phyloP scores from a whole-genome alignment of 2,329 filamentous ascomycete genomes.

The Coleophoma eucalyptorum region DNA sequence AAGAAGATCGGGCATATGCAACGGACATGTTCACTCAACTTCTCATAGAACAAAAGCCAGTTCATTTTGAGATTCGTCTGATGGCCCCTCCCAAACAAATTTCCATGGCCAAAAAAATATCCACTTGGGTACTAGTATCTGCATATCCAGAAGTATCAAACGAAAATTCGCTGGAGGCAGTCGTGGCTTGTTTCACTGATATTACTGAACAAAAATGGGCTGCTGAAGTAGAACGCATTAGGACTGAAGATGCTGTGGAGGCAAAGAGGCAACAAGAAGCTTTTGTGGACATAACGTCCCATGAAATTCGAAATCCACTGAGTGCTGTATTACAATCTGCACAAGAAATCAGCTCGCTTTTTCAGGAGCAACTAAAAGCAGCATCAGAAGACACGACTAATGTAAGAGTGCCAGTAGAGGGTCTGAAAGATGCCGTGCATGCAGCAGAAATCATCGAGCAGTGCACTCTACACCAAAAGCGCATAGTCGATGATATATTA shows the following conservation, averaged over 20 bases:
- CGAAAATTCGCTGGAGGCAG: constrained; percentile 11
- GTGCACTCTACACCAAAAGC: constrained; percentile 75
- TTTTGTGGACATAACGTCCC: constrained; percentile 58
- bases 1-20: background rate
- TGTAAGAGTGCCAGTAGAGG: constrained; percentile 25
- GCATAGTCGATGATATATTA: constrained; percentile 69
- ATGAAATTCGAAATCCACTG: constrained; percentile 73
- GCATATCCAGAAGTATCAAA: constrained; percentile 14
- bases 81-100: constrained; percentile 3
- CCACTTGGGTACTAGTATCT: constrained; percentile 12
- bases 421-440: constrained; percentile 60
- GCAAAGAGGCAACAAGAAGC: constrained; percentile 69
- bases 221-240: constrained; percentile 19
- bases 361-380: constrained; percentile 2
- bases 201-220: constrained; percentile 12
- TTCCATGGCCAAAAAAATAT: constrained; percentile 8
- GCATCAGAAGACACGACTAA: constrained; percentile 35
- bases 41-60: background rate
- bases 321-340: constrained; percentile 72
- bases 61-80: background rate
- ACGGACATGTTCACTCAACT: background rate
- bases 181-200: constrained; percentile 13
- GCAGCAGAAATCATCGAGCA: constrained; percentile 76
- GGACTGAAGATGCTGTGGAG: constrained; percentile 49
- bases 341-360: constrained; percentile 36